Conservation (phyloP, 495 filamentous ascomycete species). For the Elasticomyces elasticus region DNA sequence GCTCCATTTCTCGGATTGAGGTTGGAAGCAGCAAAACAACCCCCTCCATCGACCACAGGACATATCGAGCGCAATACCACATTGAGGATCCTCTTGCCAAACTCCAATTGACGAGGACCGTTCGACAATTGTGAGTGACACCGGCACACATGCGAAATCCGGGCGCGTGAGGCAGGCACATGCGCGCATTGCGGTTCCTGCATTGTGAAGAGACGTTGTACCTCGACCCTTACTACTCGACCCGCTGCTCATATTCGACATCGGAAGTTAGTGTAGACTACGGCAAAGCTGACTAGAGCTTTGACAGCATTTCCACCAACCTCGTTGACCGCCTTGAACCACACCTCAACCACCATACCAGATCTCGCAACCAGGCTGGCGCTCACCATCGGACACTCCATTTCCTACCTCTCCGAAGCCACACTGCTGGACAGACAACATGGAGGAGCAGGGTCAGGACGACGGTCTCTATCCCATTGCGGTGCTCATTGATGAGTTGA, state of each 20-base stretch:
- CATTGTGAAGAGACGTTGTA: neutral
- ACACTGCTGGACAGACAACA: slow-evolving; percentile 25
- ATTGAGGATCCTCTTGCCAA: too few relatives aligned
- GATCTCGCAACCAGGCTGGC: slow-evolving; percentile 1
- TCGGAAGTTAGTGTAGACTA: too few relatives aligned
- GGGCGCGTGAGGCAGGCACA: neutral
- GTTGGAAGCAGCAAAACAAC: too few relatives aligned
- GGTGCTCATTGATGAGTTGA: slow-evolving; percentile 97
- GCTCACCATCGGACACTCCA: slow-evolving; percentile 14
- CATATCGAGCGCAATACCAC: too few relatives aligned
- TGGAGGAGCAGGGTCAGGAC: slow-evolving; percentile 66
- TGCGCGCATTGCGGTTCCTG: neutral
- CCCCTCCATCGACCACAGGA: neutral
- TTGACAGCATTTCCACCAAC: neutral
- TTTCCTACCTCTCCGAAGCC: neutral
- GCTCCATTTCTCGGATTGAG: too few relatives aligned
- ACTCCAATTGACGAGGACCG: too few relatives aligned
- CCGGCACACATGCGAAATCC: neutral
- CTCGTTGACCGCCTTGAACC: neutral
- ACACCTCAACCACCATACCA: neutral
- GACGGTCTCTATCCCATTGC: slow-evolving; percentile 99
- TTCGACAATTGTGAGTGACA: neutral
- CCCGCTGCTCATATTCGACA: neutral
- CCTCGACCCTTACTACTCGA: neutral
- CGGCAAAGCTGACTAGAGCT: neutral